Evolutionary conservation across 306 rosid species (phyloP), one percentile per base, ranked within the genome.

Genomic region (Lathyrus aphaca): DNA sequence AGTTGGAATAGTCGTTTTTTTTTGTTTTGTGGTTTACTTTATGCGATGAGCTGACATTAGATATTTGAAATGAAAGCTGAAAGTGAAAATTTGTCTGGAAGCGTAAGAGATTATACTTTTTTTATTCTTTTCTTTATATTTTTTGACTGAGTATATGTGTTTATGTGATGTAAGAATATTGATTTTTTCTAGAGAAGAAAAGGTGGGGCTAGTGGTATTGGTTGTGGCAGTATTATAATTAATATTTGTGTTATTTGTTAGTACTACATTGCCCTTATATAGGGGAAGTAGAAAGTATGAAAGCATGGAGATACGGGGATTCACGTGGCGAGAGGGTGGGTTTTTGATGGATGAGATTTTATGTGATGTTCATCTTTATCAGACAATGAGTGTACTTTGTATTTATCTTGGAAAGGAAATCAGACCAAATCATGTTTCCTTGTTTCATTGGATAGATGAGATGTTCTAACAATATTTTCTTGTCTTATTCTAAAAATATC

Each of bases 71-170:
- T 56, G 63, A 56, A 38, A 21, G 77, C 64, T 69, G 80, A 80
- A 80, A 74, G 80, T 70, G 77, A 51, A 50, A 75, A 80, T 75
- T 75, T 70, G 83, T 75, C 83, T 5, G 0, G 0, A 64, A 42
- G 83, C 15, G 14, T 30, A 25, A 25, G 38, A 10, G 57, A 15
- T 13, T 65, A 40, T 44, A n/a, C n/a, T n/a, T 63, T 19, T 30
- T 58, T 18, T 0, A 46, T 46, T 18, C 11, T 1, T 17, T 38
- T 61, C 39, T 58, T 4, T 19, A n/a, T 59, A 32, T 59, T 60
- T 60, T 60, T 37, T 64, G 54, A 43, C 39, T 43, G 7, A 21
- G 69, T 23, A 16, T 32, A 16, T 32, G 44, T 10, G 56, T 16
- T 29, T 39, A 27, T 27, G 63, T 50, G 63, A 27, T 56, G 11